Evolutionary conservation across 768 basidiomycete genomes (phyloP), one percentile per base, ranked within the genome.

Genomic region (Panaeolus papilionaceus): DNA sequence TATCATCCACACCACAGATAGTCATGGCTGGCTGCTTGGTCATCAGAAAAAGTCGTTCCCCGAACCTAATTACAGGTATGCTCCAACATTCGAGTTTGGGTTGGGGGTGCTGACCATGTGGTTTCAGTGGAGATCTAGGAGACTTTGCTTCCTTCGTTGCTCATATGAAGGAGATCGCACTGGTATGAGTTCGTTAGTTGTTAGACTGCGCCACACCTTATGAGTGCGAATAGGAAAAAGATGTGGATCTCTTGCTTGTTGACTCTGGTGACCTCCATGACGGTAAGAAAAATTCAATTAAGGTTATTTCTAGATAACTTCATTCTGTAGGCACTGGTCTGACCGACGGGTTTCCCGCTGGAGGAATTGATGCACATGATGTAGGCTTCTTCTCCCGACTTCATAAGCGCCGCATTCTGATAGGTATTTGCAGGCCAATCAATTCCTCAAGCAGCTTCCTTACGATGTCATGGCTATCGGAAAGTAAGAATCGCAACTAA

Each of bases 381-480:
- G 92, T 92, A 66, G 44, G 82, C 42, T 45, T 18, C 26, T 20
- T 54, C 2, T 2, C 4, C 37, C 23, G 3, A 20, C n/a, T 61
- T 39, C 11, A 39, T 38, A 39, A 5, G 37, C 37, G 51, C 20
- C 18, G 38, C 38, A 39, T 18, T 20, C 54, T 37, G 28, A 58
- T 33, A 11, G 26, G 4, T 33, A 14, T 66, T 63, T 62, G 18
- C 66, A 92, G 90, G 79, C 92, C n/a, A 93, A 94, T 76, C 80
- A 90, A 73, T 90, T 95, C 76, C 81, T 96, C 69, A 79, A 85
- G 23, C 78, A 86, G 65, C 81, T 96, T 20, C 91, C 91, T 0
- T 96, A 94, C 73, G 95, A 97, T 73, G 73, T 94, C 2, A 85
- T 95, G 74, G 80, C 93, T 2, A 94, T 95, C 63, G 95, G 95